Evolutionary conservation across 306 rosid genomes (phyloP).

Genomic region (Pterocarpus santalinus): DNA sequence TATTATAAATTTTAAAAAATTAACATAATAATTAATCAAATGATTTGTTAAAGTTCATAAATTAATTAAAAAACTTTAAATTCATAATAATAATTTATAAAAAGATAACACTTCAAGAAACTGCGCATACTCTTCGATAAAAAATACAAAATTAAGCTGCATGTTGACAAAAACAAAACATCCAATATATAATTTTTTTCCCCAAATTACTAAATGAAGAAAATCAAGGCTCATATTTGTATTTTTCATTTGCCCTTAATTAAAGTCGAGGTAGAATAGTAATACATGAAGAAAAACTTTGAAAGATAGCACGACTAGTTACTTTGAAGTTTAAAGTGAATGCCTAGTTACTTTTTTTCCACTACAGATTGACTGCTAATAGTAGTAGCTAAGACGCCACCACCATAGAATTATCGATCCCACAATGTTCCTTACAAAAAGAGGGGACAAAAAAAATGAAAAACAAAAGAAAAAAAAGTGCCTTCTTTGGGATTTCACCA

Average conservation of each 20-base stretch:
- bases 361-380: slow-evolving; percentile 43
- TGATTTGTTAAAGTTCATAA: too few relatives aligned
- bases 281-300: not conserved
- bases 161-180: too few relatives aligned
- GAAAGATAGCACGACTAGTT: not conserved
- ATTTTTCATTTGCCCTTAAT: not conserved
- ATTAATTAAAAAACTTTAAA: too few relatives aligned
- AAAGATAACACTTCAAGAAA: too few relatives aligned
- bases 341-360: slow-evolving; percentile 20
- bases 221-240: too few relatives aligned
- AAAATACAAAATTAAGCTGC: too few relatives aligned
- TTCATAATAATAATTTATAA: too few relatives aligned
- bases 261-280: not conserved
- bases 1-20: too few relatives aligned
- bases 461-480: slow-evolving; percentile 12
- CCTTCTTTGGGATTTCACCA: not conserved
- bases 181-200: too few relatives aligned
- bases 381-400: not conserved
- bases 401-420: not conserved
- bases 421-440: slow-evolving; percentile 35
- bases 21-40: too few relatives aligned
- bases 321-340: slow-evolving; percentile 1
- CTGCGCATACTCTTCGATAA: too few relatives aligned
- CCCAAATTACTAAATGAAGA: too few relatives aligned
- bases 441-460: slow-evolving; percentile 24